These are phyloP conservation scores for Grosmannia huntii DNA, from an alignment of 2,329 filamentous ascomycete genomes.

Conservation along the genomic window DNA sequence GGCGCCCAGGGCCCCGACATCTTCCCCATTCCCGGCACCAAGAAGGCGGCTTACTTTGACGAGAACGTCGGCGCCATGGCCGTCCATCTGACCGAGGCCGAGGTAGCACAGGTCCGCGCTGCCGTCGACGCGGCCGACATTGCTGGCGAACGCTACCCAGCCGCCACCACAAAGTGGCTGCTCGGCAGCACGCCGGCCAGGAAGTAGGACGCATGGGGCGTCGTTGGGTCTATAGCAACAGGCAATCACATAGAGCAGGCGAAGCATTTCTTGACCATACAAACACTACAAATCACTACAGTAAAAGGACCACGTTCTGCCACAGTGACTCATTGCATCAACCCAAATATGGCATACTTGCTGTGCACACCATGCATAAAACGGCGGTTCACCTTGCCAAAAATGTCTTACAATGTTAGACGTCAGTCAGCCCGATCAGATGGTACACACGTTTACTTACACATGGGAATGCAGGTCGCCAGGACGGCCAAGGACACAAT, in stretches of 20 bases:
- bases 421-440: too few relatives aligned
- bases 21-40: slow-evolving; percentile 25
- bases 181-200: background rate
- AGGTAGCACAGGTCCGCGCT: slow-evolving; percentile 6
- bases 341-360: background rate
- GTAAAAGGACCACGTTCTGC: too few relatives aligned
- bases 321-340: too few relatives aligned
- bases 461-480: background rate
- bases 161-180: background rate
- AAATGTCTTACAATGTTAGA: background rate
- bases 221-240: too few relatives aligned
- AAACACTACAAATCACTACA: background rate
- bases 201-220: background rate
- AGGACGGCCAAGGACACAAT: background rate
- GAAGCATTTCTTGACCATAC: too few relatives aligned
- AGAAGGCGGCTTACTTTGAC: slow-evolving; percentile 19
- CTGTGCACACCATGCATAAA: background rate
- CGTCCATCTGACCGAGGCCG: slow-evolving; percentile 11
- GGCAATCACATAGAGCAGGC: too few relatives aligned
- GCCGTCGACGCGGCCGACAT: slow-evolving; percentile 3
- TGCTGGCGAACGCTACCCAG: slow-evolving; percentile 5
- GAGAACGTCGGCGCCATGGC: slow-evolving; percentile 17
- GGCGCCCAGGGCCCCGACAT: slow-evolving; percentile 30
- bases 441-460: too few relatives aligned
- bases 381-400: background rate